phyloP scores from a whole-genome alignment of 2,329 filamentous ascomycete species.

The Rasamsonia emersonii region DNA sequence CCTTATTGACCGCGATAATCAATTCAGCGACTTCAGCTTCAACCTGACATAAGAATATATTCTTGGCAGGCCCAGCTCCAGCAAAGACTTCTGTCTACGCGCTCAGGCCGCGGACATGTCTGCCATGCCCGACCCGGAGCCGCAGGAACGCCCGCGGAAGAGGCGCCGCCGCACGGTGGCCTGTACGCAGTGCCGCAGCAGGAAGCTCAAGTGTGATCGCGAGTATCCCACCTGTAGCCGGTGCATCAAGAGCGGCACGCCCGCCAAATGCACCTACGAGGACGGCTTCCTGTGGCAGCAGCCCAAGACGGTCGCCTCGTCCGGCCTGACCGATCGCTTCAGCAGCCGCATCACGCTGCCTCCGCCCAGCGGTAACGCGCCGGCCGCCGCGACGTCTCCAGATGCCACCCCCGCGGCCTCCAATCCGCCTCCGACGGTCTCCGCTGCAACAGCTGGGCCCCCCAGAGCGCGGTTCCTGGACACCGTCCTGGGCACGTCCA shows the following conservation, averaged over 20 bases:
- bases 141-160: slow-evolving; percentile 25
- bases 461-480: slow-evolving; percentile 7
- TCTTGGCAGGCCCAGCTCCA: background rate
- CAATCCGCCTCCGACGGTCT: too few relatives aligned
- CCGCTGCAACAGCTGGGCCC: slow-evolving; percentile 1
- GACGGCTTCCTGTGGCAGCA: slow-evolving; percentile 33
- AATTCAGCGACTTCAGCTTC: too few relatives aligned
- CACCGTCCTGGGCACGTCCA: slow-evolving; percentile 8
- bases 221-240: slow-evolving; percentile 33
- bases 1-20: too few relatives aligned
- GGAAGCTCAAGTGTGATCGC: slow-evolving; percentile 36
- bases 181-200: slow-evolving; percentile 33
- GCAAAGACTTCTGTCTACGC: too few relatives aligned
- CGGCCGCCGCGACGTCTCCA: slow-evolving; percentile 3
- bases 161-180: slow-evolving; percentile 32
- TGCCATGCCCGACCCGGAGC: background rate
- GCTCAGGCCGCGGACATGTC: background rate
- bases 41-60: too few relatives aligned
- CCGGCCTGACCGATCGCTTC: slow-evolving; percentile 14
- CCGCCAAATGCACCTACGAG: slow-evolving; percentile 31
- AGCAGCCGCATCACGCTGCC: slow-evolving; percentile 6
- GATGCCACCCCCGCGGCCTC: slow-evolving; percentile 2
- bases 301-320: slow-evolving; percentile 23
- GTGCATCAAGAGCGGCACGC: slow-evolving; percentile 29
- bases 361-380: slow-evolving; percentile 3